Evolutionary conservation across 116 monocot species (phyloP).

Genomic region (Dioscorea cayenensis): DNA sequence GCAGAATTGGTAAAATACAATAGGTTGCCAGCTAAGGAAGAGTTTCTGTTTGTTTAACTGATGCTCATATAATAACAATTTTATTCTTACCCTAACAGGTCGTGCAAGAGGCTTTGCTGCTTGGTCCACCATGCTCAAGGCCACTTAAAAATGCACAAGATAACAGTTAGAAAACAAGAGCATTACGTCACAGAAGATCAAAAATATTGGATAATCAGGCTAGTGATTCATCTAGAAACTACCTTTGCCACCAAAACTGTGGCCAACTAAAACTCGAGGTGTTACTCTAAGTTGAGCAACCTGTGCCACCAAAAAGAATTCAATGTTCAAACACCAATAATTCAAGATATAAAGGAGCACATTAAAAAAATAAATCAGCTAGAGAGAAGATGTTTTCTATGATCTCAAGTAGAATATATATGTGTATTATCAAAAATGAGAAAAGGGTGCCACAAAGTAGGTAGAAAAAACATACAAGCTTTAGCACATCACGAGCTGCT

Average conservation of each 20-base stretch:
- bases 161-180: neutral
- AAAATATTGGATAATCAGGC: neutral
- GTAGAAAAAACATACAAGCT: slow-evolving; percentile 49
- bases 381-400: no score
- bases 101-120: slow-evolving; percentile 98
- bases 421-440: neutral
- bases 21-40: neutral
- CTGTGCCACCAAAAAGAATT: slow-evolving; percentile 32
- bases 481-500: slow-evolving; percentile 85
- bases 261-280: slow-evolving; percentile 91
- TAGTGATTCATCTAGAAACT: slow-evolving; percentile 2
- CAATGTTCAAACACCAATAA: neutral
- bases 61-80: neutral
- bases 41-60: neutral
- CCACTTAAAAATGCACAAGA: slow-evolving; percentile 37
- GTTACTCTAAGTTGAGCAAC: slow-evolving; percentile 72
- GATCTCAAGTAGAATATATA: no score
- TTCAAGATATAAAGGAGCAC: neutral
- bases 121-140: slow-evolving; percentile 95
- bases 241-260: slow-evolving; percentile 99
- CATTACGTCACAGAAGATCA: neutral
- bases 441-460: neutral
- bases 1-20: neutral
- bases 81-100: slow-evolving; percentile 68
- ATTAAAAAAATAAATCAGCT: neutral